Evolutionary conservation across 805 yeast species (phyloP), one percentile per base, ranked within the genome.

Genomic region (Yarrowia sp.): DNA sequence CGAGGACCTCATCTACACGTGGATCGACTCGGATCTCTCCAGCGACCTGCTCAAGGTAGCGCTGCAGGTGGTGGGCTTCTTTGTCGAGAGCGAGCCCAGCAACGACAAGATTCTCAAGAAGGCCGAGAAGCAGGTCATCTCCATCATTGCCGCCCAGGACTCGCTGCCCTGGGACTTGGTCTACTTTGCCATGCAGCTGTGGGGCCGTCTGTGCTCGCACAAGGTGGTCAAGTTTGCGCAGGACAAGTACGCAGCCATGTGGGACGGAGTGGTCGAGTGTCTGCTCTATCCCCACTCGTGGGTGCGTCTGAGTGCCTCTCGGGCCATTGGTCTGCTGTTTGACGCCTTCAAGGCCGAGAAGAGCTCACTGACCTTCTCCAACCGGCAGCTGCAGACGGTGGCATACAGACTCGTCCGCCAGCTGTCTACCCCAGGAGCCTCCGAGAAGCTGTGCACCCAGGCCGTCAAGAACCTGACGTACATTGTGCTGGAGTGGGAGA

Each of bases 261-360:
- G 93, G 91, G 66, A 71, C 2, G 70, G 73, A 16, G 73, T 87
- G 2, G 76, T 82, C 22, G 80, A 79, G 3, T 73, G 84, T 27
- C 77, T 91, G 61, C 76, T 92, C 58, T 92, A 83, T 71, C 97
- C 97, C 2, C 97, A 92, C 73, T 80, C 94, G 1, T 92, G 98
- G 98, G 87, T 92, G 6, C 82, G 97, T 68, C 77, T 87, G 63
- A 74, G 81, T 5, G 77, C 96, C 0, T 75, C 86, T 6, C 77
- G 92, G 60, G 75, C 90, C 32, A 71, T 85, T 38, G 85, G 86
- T 1, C 68, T 73, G 0, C 70, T 87, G 55, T 75, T 88, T 62
- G 68, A 80, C 8, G 77, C 80, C 56, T 47, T 38, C 47, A 55
- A 55, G 38, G 3, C 22, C 1, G 18, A 13, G 68, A 27, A 73